Evolutionary conservation across 768 basidiomycete species (phyloP).

Genomic region (Rhodotorula diobovata): DNA sequence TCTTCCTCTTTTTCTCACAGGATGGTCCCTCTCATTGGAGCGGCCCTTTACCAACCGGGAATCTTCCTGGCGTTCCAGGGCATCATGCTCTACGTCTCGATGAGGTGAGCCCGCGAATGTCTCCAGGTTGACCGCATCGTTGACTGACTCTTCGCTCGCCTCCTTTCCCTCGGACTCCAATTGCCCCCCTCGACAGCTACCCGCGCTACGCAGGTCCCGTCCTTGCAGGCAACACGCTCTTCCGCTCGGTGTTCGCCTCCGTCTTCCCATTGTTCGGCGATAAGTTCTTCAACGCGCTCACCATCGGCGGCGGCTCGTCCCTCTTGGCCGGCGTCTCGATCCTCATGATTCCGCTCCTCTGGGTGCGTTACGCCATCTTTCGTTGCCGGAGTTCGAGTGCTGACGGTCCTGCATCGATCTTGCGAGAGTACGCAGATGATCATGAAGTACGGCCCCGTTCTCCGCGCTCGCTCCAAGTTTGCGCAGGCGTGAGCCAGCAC

Average conservation of each 20-base stretch:
- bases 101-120: constrained; percentile 8
- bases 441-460: constrained; percentile 14
- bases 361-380: constrained; percentile 30
- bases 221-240: constrained; percentile 47
- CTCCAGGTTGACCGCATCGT: no score
- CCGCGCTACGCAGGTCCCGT: constrained; percentile 46
- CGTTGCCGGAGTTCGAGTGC: no score
- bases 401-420: no score
- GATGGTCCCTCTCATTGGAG: constrained; percentile 25
- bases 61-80: constrained; percentile 27
- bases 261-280: constrained; percentile 43
- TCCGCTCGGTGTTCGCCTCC: constrained; percentile 45
- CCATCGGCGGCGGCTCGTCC: constrained; percentile 46
- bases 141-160: neutral
- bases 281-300: constrained; percentile 44
- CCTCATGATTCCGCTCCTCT: constrained; percentile 46
- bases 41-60: constrained; percentile 22
- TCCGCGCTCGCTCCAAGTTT: constrained; percentile 23
- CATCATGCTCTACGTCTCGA: constrained; percentile 13
- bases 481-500: neutral
- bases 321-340: constrained; percentile 46
- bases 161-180: no score
- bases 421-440: no score
- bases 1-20: neutral
- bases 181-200: no score